A percentile compares a stretch with the other conserved stretches of the same genome.
These are phyloP conservation scores for Castanopsis chinensis DNA, from an alignment of 306 rosid species.

Conservation along the genomic window DNA sequence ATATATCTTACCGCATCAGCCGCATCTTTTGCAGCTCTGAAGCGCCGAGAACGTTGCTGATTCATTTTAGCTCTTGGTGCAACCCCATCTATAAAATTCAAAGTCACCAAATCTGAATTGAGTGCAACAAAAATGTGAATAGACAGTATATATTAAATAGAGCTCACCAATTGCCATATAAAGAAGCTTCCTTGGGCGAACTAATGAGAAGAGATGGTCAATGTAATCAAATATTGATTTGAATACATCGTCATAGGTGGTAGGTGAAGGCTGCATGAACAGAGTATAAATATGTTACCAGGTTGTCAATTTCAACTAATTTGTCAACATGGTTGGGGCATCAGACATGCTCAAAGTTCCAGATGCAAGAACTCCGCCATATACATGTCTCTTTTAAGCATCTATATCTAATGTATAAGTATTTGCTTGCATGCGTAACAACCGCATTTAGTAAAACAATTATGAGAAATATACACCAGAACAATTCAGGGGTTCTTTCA, in stretches of 20 bases:
- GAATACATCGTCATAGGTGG: constrained; percentile 78
- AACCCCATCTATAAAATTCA: constrained; percentile 68
- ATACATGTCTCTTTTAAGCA: background rate
- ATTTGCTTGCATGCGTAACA: background rate
- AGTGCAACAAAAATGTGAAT: constrained; percentile 1
- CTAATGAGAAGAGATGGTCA: constrained; percentile 84
- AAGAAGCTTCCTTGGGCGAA: constrained; percentile 95
- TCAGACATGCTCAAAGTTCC: background rate
- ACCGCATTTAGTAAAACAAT: background rate
- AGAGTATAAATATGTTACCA: constrained; percentile 9
- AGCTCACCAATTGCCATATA: constrained; percentile 84
- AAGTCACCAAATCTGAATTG: background rate
- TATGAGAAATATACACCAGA: background rate
- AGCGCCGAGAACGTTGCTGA: constrained; percentile 96
- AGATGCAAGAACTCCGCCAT: background rate
- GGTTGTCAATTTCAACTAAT: background rate
- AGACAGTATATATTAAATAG: constrained; percentile 7
- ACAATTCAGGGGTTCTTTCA: background rate
- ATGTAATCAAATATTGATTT: constrained; percentile 77
- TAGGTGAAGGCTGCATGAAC: constrained; percentile 76
- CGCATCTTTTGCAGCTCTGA: constrained; percentile 95
- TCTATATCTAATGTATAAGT: background rate
- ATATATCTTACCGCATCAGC: constrained; percentile 76
- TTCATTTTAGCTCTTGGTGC: constrained; percentile 99
- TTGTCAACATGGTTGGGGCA: background rate